phyloP scores from a whole-genome alignment of 805 yeast genomes.

The Peterozyma xylosa region DNA sequence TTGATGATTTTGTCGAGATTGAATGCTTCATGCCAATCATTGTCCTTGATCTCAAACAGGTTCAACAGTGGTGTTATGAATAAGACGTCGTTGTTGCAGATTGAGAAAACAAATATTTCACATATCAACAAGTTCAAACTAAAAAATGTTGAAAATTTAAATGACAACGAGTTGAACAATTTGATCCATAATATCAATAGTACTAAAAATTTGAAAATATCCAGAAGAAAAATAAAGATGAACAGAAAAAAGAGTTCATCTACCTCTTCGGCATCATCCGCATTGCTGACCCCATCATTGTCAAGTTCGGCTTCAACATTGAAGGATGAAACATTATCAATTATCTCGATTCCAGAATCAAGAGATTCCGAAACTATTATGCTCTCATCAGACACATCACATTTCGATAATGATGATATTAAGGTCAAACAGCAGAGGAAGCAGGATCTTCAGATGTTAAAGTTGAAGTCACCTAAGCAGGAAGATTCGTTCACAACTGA shows the following conservation, averaged over 20 bases:
- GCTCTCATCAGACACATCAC: no score
- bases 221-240: constrained; percentile 7
- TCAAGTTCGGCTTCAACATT: no score
- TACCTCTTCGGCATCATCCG: no score
- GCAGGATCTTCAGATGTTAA: no score
- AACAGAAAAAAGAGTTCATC: no score
- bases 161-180: constrained; percentile 2
- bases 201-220: constrained; percentile 5
- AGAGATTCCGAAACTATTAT: no score
- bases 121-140: constrained; percentile 5
- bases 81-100: constrained; percentile 6
- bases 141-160: constrained; percentile 3
- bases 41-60: constrained; percentile 2
- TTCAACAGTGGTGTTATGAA: constrained; percentile 6
- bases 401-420: no score
- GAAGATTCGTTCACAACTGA: constrained; percentile 57
- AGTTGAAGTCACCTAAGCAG: constrained; percentile 73
- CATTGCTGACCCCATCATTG: no score
- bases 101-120: constrained; percentile 3
- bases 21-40: constrained; percentile 9
- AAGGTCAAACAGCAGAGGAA: no score
- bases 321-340: no score
- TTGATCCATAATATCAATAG: constrained; percentile 3
- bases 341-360: no score
- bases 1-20: constrained; percentile 8